phyloP scores from a whole-genome alignment of 257 asterid species.

The Fraxinus cuspidata region DNA sequence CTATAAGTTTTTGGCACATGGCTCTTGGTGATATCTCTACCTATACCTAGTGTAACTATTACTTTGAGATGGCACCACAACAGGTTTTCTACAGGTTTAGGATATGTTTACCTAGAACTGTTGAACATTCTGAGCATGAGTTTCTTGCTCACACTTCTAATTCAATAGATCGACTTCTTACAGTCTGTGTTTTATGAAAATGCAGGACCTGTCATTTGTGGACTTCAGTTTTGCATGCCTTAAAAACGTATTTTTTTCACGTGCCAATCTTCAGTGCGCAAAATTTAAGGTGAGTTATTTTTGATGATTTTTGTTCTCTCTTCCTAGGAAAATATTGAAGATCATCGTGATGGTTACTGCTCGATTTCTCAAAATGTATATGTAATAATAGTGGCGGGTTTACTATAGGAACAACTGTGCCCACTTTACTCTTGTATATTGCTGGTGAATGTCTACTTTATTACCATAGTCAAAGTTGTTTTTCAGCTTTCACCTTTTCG shows the following conservation, averaged over 20 bases:
- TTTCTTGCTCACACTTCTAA: constrained; percentile 9
- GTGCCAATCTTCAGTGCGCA: constrained; percentile 91
- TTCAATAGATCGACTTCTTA: constrained; percentile 13
- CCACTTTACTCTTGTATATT: not conserved
- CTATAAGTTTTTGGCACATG: not conserved
- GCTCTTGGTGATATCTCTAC: not conserved
- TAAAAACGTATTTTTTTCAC: constrained; percentile 80
- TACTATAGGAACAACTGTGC: not conserved
- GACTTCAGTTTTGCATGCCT: constrained; percentile 94
- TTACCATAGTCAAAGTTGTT: not conserved
- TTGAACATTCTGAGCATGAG: constrained; percentile 20
- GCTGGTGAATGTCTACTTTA: not conserved
- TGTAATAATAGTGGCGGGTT: not conserved
- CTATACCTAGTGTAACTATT: not conserved
- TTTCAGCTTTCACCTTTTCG: not conserved
- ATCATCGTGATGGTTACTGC: constrained; percentile 13
- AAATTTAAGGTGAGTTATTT: constrained; percentile 66
- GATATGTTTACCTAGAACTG: not conserved
- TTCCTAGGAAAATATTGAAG: not conserved
- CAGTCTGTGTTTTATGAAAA: constrained; percentile 14
- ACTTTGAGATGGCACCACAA: constrained; percentile 16
- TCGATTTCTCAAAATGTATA: not conserved
- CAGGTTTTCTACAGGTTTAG: not conserved
- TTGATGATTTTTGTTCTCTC: constrained; percentile 16
- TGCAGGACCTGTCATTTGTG: constrained; percentile 88